Percentiles rank a stretch among this genome's conserved stretches.
phyloP scores from a whole-genome alignment of 1,139 yeast species.

The Zygoascus sp. region DNA sequence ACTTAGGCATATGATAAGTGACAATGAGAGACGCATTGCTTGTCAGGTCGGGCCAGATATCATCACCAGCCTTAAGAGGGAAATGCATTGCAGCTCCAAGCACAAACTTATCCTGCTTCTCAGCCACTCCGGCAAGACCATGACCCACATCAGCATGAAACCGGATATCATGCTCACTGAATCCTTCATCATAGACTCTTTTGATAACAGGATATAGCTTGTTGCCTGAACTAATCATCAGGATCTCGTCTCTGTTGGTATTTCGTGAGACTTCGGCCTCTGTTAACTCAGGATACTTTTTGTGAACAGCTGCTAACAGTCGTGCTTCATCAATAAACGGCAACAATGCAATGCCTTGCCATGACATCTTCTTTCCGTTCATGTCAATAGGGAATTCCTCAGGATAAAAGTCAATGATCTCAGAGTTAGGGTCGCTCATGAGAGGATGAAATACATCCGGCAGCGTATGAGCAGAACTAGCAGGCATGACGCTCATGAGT shows the following conservation, averaged over 20 bases:
- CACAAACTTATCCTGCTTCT: constrained; percentile 43
- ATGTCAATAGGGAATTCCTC: constrained; percentile 84
- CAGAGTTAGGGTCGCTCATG: constrained; percentile 77
- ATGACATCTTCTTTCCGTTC: constrained; percentile 92
- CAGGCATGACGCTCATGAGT: constrained; percentile 95
- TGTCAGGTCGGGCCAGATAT: constrained; percentile 44
- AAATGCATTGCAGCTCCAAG: constrained; percentile 47
- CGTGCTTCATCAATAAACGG: constrained; percentile 89
- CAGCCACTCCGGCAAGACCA: constrained; percentile 66
- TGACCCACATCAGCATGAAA: constrained; percentile 47
- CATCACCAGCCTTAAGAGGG: constrained; percentile 58
- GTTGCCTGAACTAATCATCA: constrained; percentile 29
- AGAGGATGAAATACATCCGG: constrained; percentile 80
- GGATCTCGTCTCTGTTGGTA: constrained; percentile 34
- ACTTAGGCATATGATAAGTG: constrained; percentile 52
- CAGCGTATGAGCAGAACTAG: constrained; percentile 87
- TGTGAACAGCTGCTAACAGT: constrained; percentile 60
- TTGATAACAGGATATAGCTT: constrained; percentile 26
- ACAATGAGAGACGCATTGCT: constrained; percentile 53
- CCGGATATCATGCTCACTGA: constrained; percentile 34
- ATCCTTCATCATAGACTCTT: constrained; percentile 20
- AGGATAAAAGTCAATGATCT: constrained; percentile 88
- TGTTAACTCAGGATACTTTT: constrained; percentile 58
- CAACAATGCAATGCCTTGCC: constrained; percentile 90
- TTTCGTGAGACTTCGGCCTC: constrained; percentile 71